Evolutionary conservation across 129 eudicot genomes (phyloP), one percentile per base, ranked within the genome.

Genomic region (Centella asiatica): DNA sequence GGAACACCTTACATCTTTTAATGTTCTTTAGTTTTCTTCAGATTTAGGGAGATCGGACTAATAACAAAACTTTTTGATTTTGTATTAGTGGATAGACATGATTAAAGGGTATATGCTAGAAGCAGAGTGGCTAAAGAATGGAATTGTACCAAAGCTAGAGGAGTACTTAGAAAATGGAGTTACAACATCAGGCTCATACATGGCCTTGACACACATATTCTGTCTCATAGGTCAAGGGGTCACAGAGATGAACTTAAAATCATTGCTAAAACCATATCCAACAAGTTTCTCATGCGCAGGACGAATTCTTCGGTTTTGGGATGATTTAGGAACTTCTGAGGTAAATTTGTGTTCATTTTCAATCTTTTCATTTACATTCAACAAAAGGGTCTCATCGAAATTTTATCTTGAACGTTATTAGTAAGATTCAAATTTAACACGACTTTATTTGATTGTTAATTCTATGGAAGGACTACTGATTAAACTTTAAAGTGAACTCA

Each of bases 301-400:
- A 17, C 69, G 78, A 31, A 74, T 83, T 68, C 85, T 79, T 65
- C 81, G 83, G 14, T 78, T 83, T 0, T 79, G 83, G 85, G 85
- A 83, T 67, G 90, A 83, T 72, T 29, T 83, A 0, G 90, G 90
- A 61, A 79, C 90, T 12, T 49, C 78, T 24, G 77, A 83, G 81
- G 89, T n/a, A n/a, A n/a, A n/a, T n/a, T n/a, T n/a, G n/a, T n/a
- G n/a, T n/a, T n/a, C n/a, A n/a, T n/a, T n/a, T n/a, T n/a, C n/a
- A n/a, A n/a, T n/a, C n/a, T n/a, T n/a, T n/a, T n/a, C n/a, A n/a
- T n/a, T n/a, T n/a, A n/a, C n/a, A n/a, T n/a, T n/a, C n/a, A n/a
- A n/a, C n/a, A n/a, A n/a, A n/a, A n/a, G n/a, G n/a, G n/a, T n/a
- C n/a, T n/a, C n/a, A n/a, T n/a, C n/a, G n/a, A n/a, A n/a, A n/a